Base-by-base conservation (phyloP, 2,329 filamentous ascomycete genomes). In the Lachnellula cervina region DNA sequence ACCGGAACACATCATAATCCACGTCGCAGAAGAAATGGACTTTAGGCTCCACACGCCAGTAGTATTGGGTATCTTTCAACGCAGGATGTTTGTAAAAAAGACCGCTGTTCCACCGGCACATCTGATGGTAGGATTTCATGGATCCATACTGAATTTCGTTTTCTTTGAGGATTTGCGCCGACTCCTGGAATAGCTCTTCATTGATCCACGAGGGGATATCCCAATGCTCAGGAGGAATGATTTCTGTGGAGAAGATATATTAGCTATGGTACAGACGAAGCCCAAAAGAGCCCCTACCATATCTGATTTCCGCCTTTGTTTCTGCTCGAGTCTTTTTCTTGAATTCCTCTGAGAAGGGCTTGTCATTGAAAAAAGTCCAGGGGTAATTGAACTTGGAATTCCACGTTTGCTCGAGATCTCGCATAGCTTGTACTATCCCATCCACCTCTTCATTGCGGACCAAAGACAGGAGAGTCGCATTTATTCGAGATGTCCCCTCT, bases 321-420 rank as follows among this genome's bases (percentile, higher is more conserved):
- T 82, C 86, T 28, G 86, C 90, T 60, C 81, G 78, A 0, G 92
- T 97, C 72, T 81, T 83, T 66, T 77, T 77, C 76, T 95, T 97
- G 77, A 99, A 99, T 66, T 97, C 92, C 16, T 94, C 88, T 2
- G 88, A 86, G 69, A 99, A 99, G 16, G 90, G 89, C 51, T 89
- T 86, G 69, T 99, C 93, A 74, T 99, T 99, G 80, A 99, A 95
- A 72, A 99, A 99, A 8, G 91, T 97, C 90, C 94, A 99, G 0
- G 94, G 94, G 70, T 99, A 99, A 77, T 99, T 99, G 82, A 97
- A 99, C 70, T 99, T 99, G 78, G 84, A 79, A 69, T 99, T 99
- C 91, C 92, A 99, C 1, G 93, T 97, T 62, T 88, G 78, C 75
- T 99, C 94, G 58, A 99, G 80, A 69, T 99, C 93, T 54, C 75